Conservation (phyloP, 2,329 filamentous ascomycete species). For the Capronia epimyces region DNA sequence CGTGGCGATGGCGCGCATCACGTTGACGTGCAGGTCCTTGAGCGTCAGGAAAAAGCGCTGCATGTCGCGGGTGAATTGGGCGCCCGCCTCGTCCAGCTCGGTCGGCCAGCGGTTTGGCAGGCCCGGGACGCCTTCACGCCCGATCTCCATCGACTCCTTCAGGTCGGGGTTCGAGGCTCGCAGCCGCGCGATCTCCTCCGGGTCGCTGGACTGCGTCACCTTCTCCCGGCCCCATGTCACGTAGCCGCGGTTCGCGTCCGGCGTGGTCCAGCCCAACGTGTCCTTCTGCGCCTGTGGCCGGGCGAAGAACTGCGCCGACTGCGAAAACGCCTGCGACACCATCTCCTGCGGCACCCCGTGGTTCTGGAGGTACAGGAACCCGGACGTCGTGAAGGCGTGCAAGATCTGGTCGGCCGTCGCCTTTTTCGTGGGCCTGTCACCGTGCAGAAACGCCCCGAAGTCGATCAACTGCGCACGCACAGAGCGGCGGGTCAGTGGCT, state of each 20-base stretch:
- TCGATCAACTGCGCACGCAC: constrained; percentile 60
- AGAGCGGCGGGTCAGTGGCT: background rate
- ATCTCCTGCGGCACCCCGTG: constrained; percentile 61
- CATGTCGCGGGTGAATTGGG: constrained; percentile 67
- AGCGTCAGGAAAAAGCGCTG: constrained; percentile 67
- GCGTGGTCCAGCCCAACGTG: constrained; percentile 63
- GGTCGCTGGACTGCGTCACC: constrained; percentile 54
- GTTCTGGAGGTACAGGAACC: constrained; percentile 84
- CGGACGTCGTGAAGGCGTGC: constrained; percentile 73
- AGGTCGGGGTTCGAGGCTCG: constrained; percentile 48
- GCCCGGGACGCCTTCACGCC: constrained; percentile 54
- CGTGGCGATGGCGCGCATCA: constrained; percentile 81
- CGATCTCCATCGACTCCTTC: constrained; percentile 60
- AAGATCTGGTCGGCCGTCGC: constrained; percentile 67
- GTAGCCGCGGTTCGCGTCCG: constrained; percentile 69
- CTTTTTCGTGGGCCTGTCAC: constrained; percentile 55
- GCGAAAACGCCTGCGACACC: constrained; percentile 58
- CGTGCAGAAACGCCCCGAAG: constrained; percentile 66
- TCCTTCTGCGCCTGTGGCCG: constrained; percentile 60
- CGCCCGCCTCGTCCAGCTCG: constrained; percentile 42
- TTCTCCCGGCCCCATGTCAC: constrained; percentile 67
- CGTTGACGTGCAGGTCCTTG: constrained; percentile 65
- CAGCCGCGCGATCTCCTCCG: constrained; percentile 53
- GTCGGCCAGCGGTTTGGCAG: constrained; percentile 76
- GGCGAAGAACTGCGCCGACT: constrained; percentile 66